Evolutionary conservation across 331 rosid genomes (phyloP).

Genomic region (Telfairia occidentalis): DNA sequence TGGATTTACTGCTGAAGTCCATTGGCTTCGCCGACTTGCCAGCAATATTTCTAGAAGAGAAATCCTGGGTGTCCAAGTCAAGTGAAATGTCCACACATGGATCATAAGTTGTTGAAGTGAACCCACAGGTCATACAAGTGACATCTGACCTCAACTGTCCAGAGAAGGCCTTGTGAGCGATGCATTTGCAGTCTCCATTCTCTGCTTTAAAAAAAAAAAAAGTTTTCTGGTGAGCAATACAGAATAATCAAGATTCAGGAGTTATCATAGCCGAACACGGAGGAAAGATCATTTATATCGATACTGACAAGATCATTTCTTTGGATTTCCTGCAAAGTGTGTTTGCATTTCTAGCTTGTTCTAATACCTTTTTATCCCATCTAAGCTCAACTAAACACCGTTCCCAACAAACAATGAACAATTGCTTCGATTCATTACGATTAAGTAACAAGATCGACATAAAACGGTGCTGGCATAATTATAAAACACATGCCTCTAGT

Average conservation of each 20-base stretch:
- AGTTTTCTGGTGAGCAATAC: neutral
- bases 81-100: constrained; percentile 89
- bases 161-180: constrained; percentile 73
- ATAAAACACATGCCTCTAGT: neutral
- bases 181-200: constrained; percentile 63
- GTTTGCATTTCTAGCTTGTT: neutral
- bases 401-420: neutral
- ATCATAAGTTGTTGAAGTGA: constrained; percentile 78
- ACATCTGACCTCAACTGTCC: constrained; percentile 85
- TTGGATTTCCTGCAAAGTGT: too few relatives aligned
- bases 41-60: constrained; percentile 22
- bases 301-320: neutral
- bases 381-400: neutral
- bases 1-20: constrained; percentile 34
- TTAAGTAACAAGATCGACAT: neutral
- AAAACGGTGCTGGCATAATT: neutral
- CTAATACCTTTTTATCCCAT: neutral
- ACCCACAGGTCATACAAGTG: constrained; percentile 85
- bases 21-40: constrained; percentile 34
- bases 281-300: neutral
- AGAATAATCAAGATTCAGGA: neutral
- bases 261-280: neutral
- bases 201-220: constrained; percentile 28
- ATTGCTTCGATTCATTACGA: neutral
- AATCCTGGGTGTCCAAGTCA: constrained; percentile 33